Base-by-base conservation (phyloP, 768 basidiomycete species). In the Pisolithus albus region DNA sequence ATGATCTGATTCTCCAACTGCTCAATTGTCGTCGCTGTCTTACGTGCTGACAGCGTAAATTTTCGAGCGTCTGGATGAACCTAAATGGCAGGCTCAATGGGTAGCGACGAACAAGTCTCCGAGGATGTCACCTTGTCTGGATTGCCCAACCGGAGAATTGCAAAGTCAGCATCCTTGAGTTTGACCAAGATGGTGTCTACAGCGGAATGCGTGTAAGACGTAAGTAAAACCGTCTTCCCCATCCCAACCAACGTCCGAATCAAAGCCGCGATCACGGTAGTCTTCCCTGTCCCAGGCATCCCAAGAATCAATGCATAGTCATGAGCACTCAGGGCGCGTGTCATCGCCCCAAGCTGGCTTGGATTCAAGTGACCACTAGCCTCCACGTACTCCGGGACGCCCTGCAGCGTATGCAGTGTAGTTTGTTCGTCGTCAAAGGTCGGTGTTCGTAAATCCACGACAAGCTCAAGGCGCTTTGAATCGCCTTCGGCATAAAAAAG, bases 211-310 rank as follows among this genome's bases (percentile, higher is more conserved):
- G 96, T 99, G 65, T 97, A 96, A 42, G 89, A 90, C 6, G 88
- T 88, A 54, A 98, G 68, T 23, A 99, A 70, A 5, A 99, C 89
- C 0, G 80, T 88, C 74, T 96, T 94, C 7, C 91, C 90, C 69
- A 82, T 73, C 38, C 69, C 76, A 1, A 93, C 91, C 13, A 98
- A 70, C 45, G 78, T 78, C 59, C 81, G 78, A 62, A 98, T 93
- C 45, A 96, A 79, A 30, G 90, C 84, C 1, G 89, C 91, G 54
- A 96, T 88, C 4, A 96, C 88, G 1, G 92, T 95, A 39, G 95
- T 96, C 70, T 99, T 99, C 7, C 96, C 95, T 4, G 95, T 98
- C 0, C 96, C 96, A 7, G 96, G 96, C 96, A 98, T 97, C 15
- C 96, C 96, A 7, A 98, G 75, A 26, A 99, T 80, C 51, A 98